A percentile compares a stretch with the other conserved stretches of the same genome.
phyloP scores from a whole-genome alignment of 441 rosid genomes.

The Croton setiger region DNA sequence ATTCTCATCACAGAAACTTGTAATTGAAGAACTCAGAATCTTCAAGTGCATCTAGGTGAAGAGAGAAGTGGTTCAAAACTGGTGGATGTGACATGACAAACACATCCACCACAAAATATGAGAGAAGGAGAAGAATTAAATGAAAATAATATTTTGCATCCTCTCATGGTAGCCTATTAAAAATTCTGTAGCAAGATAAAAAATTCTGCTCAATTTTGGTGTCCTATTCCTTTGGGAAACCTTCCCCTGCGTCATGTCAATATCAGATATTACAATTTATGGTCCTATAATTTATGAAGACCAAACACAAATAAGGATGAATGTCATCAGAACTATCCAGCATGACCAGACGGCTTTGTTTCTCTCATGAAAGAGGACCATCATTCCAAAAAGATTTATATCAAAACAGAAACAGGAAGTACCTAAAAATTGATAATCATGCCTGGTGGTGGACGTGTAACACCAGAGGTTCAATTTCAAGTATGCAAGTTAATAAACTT shows the following conservation, averaged over 20 bases:
- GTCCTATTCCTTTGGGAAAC: background rate
- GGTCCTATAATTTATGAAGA: no score
- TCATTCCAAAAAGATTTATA: background rate
- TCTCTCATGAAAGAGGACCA: background rate
- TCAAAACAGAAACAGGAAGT: background rate
- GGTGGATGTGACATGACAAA: background rate
- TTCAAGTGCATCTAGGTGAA: conserved; percentile 2
- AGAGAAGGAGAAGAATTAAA: background rate
- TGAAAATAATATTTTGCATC: background rate
- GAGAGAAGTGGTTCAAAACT: background rate
- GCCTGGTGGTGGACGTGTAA: background rate
- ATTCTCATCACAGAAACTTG: background rate
- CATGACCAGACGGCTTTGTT: background rate
- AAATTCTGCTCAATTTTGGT: background rate
- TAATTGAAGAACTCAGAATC: background rate
- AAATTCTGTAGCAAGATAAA: background rate
- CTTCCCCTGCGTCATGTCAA: background rate
- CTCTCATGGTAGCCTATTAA: conserved; percentile 1
- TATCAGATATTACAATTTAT: background rate
- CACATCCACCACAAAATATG: background rate
- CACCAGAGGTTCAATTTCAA: background rate
- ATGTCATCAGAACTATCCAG: background rate
- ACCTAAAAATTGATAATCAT: background rate
- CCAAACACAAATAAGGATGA: no score
- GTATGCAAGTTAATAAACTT: background rate